Evolutionary conservation across 371 early-diverging fungal genomes (phyloP).

Genomic region (Mucor saturninus): DNA sequence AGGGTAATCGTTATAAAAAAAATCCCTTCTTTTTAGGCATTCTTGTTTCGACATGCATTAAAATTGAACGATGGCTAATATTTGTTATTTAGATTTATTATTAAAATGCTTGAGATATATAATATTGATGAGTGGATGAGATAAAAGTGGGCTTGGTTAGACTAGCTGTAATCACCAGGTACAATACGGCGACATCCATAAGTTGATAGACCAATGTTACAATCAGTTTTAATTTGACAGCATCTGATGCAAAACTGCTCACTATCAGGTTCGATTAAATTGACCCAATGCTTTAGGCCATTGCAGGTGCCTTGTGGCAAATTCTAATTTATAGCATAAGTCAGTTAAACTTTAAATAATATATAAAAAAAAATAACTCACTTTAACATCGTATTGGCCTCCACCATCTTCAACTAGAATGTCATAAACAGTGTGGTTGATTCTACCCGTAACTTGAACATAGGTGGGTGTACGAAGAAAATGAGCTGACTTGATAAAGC

Average conservation of each 20-base stretch:
- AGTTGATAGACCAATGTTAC: slow-evolving; percentile 27
- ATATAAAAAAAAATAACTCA: neutral
- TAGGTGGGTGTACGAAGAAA: slow-evolving; percentile 36
- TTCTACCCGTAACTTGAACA: slow-evolving; percentile 56
- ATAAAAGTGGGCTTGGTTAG: no score
- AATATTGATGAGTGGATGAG: neutral
- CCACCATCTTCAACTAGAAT: slow-evolving; percentile 51
- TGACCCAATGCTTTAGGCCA: slow-evolving; percentile 46
- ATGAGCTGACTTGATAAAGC: slow-evolving; percentile 54
- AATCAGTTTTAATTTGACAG: slow-evolving; percentile 18
- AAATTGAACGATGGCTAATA: no score
- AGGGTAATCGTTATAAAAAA: neutral
- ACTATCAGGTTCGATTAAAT: slow-evolving; percentile 43
- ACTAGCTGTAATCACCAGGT: slow-evolving; percentile 28
- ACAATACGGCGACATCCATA: slow-evolving; percentile 26
- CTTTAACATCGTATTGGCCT: slow-evolving; percentile 59
- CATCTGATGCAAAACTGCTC: slow-evolving; percentile 46
- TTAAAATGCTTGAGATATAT: neutral
- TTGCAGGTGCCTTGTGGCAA: slow-evolving; percentile 37
- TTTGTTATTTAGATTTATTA: neutral
- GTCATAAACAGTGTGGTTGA: slow-evolving; percentile 45
- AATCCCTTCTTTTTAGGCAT: no score
- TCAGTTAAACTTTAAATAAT: neutral
- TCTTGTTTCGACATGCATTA: no score
- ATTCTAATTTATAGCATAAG: slow-evolving; percentile 6